These are phyloP conservation scores for Fusarium verrucosum DNA, from an alignment of 2,329 filamentous ascomycete species.

Conservation along the genomic window DNA sequence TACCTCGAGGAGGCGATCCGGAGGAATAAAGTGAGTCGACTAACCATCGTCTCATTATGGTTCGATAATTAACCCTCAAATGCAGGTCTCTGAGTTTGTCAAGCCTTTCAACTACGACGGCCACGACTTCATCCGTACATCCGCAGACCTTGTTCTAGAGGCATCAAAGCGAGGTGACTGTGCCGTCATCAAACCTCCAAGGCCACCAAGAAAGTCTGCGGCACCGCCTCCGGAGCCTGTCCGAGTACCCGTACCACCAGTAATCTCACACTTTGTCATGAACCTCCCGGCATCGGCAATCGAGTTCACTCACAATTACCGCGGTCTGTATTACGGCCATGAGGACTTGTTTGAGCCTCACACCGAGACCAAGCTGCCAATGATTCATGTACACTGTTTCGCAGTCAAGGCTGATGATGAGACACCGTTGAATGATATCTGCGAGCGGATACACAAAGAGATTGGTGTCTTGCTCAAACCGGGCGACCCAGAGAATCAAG, in stretches of 20 bases:
- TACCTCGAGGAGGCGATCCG: conserved; percentile 75
- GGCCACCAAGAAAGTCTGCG: conserved; percentile 51
- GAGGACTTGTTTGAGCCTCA: conserved; percentile 71
- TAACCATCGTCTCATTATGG: not conserved
- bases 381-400: conserved; percentile 96
- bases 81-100: conserved; percentile 72
- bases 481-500: conserved; percentile 58
- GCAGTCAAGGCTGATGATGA: conserved; percentile 82
- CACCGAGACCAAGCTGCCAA: conserved; percentile 71
- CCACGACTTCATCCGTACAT: conserved; percentile 77
- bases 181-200: conserved; percentile 59
- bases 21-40: conserved; percentile 76
- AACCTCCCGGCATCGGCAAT: conserved; percentile 93
- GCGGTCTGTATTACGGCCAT: conserved; percentile 80
- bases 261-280: conserved; percentile 96
- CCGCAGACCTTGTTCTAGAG: conserved; percentile 68
- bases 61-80: conserved; percentile 15
- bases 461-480: conserved; percentile 54
- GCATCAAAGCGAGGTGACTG: conserved; percentile 62
- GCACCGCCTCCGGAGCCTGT: conserved; percentile 50
- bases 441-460: conserved; percentile 53
- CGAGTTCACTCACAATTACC: conserved; percentile 74
- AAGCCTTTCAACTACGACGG: conserved; percentile 85
- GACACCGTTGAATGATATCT: conserved; percentile 63
- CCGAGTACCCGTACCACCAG: conserved; percentile 69